Evolutionary conservation across 192 early-diverging fungal species (phyloP).

Genomic region (Phlyctochytrium planicorne): DNA sequence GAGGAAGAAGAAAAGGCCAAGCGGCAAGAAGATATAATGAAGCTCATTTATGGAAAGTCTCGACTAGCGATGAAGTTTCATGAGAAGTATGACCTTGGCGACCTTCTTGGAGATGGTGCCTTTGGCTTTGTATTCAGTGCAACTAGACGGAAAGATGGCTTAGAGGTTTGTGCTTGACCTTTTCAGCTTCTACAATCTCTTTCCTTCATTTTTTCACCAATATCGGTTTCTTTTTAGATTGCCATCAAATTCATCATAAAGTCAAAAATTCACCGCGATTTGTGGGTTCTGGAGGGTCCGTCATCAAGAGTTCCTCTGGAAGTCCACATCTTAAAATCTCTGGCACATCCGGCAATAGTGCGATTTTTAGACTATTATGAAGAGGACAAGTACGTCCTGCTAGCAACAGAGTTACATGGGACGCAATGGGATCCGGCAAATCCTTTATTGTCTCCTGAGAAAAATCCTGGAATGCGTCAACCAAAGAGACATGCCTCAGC

Average conservation of each 20-base stretch:
- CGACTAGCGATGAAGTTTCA: slow-evolving; percentile 17
- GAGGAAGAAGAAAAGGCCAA: slow-evolving; percentile 23
- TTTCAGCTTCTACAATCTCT: slow-evolving; percentile 4
- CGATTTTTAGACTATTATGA: slow-evolving; percentile 43
- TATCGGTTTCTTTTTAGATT: slow-evolving; percentile 30
- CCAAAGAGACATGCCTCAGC: neutral
- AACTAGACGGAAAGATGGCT: slow-evolving; percentile 14
- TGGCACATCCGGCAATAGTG: slow-evolving; percentile 50
- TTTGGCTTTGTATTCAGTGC: slow-evolving; percentile 55
- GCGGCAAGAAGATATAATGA: slow-evolving; percentile 29
- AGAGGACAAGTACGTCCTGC: slow-evolving; percentile 36
- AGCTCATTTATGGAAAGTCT: slow-evolving; percentile 33
- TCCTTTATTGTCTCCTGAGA: slow-evolving; percentile 28
- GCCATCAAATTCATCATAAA: slow-evolving; percentile 50
- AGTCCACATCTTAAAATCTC: slow-evolving; percentile 30
- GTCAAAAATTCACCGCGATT: slow-evolving; percentile 40
- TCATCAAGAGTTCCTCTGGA: slow-evolving; percentile 32
- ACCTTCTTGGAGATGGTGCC: slow-evolving; percentile 50
- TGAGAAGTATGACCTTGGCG: slow-evolving; percentile 27
- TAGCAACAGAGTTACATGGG: slow-evolving; percentile 53
- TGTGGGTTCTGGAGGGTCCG: slow-evolving; percentile 34
- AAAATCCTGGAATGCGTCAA: slow-evolving; percentile 31
- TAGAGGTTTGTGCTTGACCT: slow-evolving; percentile 37
- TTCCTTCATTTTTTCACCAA: neutral
- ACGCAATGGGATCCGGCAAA: slow-evolving; percentile 42